Base-by-base conservation (phyloP, 192 early-diverging fungal species). In the Pilobolus umbonatus region DNA sequence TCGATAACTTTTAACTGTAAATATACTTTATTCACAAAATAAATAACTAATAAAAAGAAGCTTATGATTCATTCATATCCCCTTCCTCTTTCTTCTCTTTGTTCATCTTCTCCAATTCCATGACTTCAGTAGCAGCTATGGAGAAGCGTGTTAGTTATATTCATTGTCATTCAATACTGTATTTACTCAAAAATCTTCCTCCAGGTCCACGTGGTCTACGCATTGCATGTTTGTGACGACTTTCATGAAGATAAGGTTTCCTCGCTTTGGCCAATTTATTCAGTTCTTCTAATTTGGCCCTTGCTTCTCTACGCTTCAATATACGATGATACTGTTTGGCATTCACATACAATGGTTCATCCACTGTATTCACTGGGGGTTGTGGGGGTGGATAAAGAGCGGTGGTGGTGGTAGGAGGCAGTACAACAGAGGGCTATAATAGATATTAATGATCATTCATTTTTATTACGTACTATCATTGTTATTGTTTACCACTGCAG, bases 321-420 rank as follows among this genome's bases (percentile, higher is more conserved):
- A 99, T 99, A 15, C 97, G 86, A 62, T 96, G 91, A 70, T 95
- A 99, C 71, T 99, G 97, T 73, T 96, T 97, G 24, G 95, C 92
- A 72, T 99, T 99, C 36, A 99, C 97, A 71, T 94, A 97, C 25
- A 97, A 74, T 9, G 94, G 94, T 38, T 94, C 90, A 31, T 77
- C 70, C 15, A 53, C 47, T n/a, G 38, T n/a, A n/a, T n/a, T n/a
- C n/a, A n/a, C n/a, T n/a, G n/a, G n/a, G n/a, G n/a, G n/a, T n/a
- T n/a, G n/a, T n/a, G n/a, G n/a, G n/a, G n/a, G n/a, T n/a, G n/a
- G n/a, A n/a, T n/a, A n/a, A n/a, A n/a, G n/a, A n/a, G n/a, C n/a
- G n/a, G n/a, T n/a, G n/a, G n/a, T n/a, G n/a, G n/a, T n/a, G n/a
- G n/a, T n/a, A n/a, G n/a, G n/a, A n/a, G n/a, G n/a, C n/a, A n/a